Conservation (phyloP, 164 flowering plant genomes). For the Annona squamosa region DNA sequence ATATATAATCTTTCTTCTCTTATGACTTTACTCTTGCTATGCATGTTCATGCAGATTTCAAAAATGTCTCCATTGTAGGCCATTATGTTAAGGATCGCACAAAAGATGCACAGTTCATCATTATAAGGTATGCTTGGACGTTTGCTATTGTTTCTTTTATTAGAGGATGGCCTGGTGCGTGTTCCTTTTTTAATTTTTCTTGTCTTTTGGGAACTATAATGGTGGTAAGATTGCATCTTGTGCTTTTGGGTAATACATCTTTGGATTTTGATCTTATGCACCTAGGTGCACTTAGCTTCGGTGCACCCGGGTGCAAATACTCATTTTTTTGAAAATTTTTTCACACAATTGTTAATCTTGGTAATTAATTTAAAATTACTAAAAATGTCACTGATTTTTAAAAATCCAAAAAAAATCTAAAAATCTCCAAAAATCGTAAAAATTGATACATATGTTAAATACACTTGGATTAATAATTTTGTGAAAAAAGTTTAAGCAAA, state of each 20-base stretch:
- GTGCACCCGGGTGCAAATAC: too few relatives aligned
- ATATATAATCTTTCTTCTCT: neutral
- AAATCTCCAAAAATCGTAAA: too few relatives aligned
- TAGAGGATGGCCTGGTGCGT: neutral
- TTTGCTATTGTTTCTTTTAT: neutral
- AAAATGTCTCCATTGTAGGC: slow-evolving; percentile 97
- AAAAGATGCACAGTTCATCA: slow-evolving; percentile 92
- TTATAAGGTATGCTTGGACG: slow-evolving; percentile 56
- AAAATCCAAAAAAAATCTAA: too few relatives aligned
- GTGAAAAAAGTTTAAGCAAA: too few relatives aligned
- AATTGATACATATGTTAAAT: too few relatives aligned
- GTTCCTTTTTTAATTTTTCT: neutral
- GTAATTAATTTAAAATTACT: too few relatives aligned
- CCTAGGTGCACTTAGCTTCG: neutral
- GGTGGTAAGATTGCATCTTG: neutral
- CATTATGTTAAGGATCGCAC: slow-evolving; percentile 98
- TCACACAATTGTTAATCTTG: neutral
- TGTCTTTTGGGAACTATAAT: neutral
- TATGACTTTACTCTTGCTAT: neutral
- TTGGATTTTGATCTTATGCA: neutral
- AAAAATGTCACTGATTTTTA: too few relatives aligned
- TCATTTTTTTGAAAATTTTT: neutral
- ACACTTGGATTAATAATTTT: too few relatives aligned
- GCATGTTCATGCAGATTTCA: slow-evolving; percentile 58
- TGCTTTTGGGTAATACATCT: neutral